Conservation (phyloP, 176 grass and related monocot genomes). For the Urochloa ruziziensis region DNA sequence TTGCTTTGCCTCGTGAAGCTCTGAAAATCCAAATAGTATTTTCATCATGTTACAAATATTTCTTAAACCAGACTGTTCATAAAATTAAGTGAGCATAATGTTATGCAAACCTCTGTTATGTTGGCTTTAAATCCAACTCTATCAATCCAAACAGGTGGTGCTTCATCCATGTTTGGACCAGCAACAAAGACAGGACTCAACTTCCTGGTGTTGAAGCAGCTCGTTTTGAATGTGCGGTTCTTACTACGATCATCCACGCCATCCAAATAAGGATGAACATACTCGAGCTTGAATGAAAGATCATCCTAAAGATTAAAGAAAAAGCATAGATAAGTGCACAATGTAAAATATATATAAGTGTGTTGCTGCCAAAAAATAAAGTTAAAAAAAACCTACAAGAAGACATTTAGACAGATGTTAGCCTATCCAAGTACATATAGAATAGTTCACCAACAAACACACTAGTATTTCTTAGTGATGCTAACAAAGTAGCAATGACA, state of each 20-base stretch:
- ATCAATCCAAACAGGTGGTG: constrained; percentile 89
- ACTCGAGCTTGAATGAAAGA: constrained; percentile 89
- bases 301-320: constrained; percentile 55
- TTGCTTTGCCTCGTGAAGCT: constrained; percentile 91
- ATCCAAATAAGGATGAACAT: constrained; percentile 91
- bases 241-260: constrained; percentile 67
- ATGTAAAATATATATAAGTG: neutral
- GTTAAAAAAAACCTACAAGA: neutral
- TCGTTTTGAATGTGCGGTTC: constrained; percentile 88
- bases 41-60: constrained; percentile 29
- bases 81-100: neutral
- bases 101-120: constrained; percentile 72
- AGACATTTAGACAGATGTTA: neutral
- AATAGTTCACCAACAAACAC: neutral
- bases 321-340: constrained; percentile 16
- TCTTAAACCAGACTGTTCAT: neutral
- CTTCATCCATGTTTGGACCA: constrained; percentile 80
- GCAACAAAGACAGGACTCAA: constrained; percentile 92
- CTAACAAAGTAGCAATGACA: neutral
- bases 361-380: neutral
- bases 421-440: neutral
- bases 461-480: neutral
- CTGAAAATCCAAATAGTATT: constrained; percentile 42
- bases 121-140: constrained; percentile 96
- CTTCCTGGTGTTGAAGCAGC: constrained; percentile 90